These are phyloP conservation scores for Candida sakaeoensis DNA, from an alignment of 805 yeast genomes.

Conservation along the genomic window DNA sequence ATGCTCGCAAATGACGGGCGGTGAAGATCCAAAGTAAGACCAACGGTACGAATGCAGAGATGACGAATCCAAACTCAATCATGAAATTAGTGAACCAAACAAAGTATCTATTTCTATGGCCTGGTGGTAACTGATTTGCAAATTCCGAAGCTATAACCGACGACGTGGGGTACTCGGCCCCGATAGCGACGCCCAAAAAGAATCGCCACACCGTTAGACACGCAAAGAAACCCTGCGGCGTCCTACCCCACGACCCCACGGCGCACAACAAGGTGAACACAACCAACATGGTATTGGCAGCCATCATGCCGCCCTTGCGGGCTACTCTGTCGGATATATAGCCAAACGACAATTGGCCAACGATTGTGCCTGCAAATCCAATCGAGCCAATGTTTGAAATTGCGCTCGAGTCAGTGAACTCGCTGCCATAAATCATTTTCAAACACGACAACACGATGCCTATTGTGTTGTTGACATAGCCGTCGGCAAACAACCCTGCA, in stretches of 20 bases:
- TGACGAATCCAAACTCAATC: conserved; percentile 86
- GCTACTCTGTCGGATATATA: conserved; percentile 74
- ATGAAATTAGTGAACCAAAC: conserved; percentile 83
- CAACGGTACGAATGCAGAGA: conserved; percentile 80
- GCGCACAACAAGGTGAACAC: conserved; percentile 75
- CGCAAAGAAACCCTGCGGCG: conserved; percentile 73
- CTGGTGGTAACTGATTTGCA: conserved; percentile 71
- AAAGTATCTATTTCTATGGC: conserved; percentile 84
- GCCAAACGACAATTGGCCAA: conserved; percentile 83
- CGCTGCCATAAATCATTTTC: conserved; percentile 59
- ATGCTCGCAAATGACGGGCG: conserved; percentile 64
- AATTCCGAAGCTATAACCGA: conserved; percentile 94
- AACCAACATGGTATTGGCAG: conserved; percentile 71
- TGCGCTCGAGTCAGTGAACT: conserved; percentile 62
- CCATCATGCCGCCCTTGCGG: conserved; percentile 79
- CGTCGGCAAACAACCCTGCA: conserved; percentile 91
- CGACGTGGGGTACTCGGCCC: conserved; percentile 93
- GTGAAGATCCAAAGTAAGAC: conserved; percentile 81
- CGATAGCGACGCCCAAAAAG: conserved; percentile 87
- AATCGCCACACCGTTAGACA: conserved; percentile 83
- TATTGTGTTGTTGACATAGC: conserved; percentile 84
- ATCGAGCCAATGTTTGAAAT: conserved; percentile 78
- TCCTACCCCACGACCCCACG: conserved; percentile 78
- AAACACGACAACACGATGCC: conserved; percentile 75
- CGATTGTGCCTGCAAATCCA: conserved; percentile 88